phyloP scores from a whole-genome alignment of 2,329 filamentous ascomycete species.

The Hymenoscyphus albidus region DNA sequence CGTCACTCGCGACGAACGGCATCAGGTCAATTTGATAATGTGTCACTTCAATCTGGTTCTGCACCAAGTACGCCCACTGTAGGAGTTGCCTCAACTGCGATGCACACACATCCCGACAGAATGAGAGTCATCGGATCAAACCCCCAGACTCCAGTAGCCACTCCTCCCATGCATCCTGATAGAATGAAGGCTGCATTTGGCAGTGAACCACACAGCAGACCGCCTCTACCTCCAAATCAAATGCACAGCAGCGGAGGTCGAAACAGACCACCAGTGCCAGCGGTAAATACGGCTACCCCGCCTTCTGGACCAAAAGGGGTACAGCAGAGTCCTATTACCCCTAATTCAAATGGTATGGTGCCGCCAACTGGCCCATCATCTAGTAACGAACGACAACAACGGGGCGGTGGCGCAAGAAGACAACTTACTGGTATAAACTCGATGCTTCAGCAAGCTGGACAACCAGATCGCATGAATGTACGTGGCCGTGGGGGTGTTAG shows the following conservation, averaged over 20 bases:
- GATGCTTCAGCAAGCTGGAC: slow-evolving; percentile 49
- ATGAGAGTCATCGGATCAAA: slow-evolving; percentile 43
- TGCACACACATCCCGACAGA: slow-evolving; percentile 46
- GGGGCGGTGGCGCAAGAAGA: slow-evolving; percentile 38
- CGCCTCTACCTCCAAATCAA: slow-evolving; percentile 29
- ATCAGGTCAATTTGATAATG: slow-evolving; percentile 30
- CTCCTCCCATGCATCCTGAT: slow-evolving; percentile 38
- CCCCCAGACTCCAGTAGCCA: slow-evolving; percentile 32
- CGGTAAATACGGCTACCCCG: slow-evolving; percentile 28
- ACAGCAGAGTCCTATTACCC: slow-evolving; percentile 28
- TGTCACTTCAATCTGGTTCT: slow-evolving; percentile 22
- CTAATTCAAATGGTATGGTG: slow-evolving; percentile 27
- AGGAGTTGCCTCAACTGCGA: slow-evolving; percentile 33
- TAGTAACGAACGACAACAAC: slow-evolving; percentile 29
- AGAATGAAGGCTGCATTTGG: slow-evolving; percentile 27
- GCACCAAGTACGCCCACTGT: slow-evolving; percentile 25
- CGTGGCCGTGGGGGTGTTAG: slow-evolving; percentile 36
- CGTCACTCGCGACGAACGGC: slow-evolving; percentile 28
- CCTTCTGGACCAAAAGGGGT: slow-evolving; percentile 33
- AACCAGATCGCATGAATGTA: slow-evolving; percentile 37
- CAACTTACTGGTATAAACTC: slow-evolving; percentile 59
- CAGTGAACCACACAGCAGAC: slow-evolving; percentile 27
- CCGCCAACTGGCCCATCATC: slow-evolving; percentile 36
- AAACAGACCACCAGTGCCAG: slow-evolving; percentile 33
- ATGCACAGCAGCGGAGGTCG: slow-evolving; percentile 32